Base-by-base conservation (phyloP, 2,329 filamentous ascomycete genomes). In the Cordyceps javanica region DNA sequence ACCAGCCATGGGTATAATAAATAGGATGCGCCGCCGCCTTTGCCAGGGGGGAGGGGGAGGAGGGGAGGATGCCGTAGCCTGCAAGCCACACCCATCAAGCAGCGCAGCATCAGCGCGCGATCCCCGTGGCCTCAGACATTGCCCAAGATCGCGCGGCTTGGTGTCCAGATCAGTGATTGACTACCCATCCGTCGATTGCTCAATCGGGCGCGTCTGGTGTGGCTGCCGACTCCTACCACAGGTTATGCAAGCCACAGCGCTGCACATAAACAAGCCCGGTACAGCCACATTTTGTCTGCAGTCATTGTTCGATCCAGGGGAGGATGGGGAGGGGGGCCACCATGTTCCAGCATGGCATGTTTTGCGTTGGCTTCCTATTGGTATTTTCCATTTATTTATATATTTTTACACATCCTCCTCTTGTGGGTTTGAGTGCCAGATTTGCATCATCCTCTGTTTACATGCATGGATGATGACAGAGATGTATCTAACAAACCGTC, bases 181-280 rank as follows among this genome's bases (percentile, higher is more conserved):
- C 50, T 42, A 8, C n/a, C 11, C 34, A 30, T 36, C 13, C 16
- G 7, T 36, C 11, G 10, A 13, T 36, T n/a, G n/a, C 25, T 52
- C 25, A 41, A 23, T 41, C 48, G 34, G 32, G 39, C 21, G 38
- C 38, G 14, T 16, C 34, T 38, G 13, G 10, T 5, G 14, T n/a
- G 13, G 5, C 2, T n/a, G 14, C n/a, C 19, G 34, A 6, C n/a
- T 21, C n/a, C n/a, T 21, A 7, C 4, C 38, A 25, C 52, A 45
- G 28, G 41, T 26, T 16, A 16, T 30, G 9, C 41, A 55, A 39
- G 52, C 52, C 52, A 55, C 52, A 38, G 3, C 32, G 52, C 52
- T 21, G 25, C 52, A 38, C 26, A 46, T 55, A 55, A 36, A 55
- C 52, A 46, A 46, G 52, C 9, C 46, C 13, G 10, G n/a, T 53